Percentiles rank a stretch among this genome's conserved stretches.
Conservation (phyloP, 2,329 filamentous ascomycete genomes). For the Passalora sequoiae region DNA sequence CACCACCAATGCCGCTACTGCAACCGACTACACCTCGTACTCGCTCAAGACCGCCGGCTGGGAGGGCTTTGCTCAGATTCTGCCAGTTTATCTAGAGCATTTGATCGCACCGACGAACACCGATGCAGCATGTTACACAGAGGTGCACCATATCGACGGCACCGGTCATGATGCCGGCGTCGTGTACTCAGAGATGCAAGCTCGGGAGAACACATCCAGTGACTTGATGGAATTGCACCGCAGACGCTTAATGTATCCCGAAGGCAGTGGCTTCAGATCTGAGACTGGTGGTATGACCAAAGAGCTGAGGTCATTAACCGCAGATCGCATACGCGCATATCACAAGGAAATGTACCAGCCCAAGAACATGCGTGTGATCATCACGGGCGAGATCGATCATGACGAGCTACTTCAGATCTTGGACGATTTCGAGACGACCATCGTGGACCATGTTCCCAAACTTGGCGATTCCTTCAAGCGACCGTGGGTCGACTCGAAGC, state of each 20-base stretch:
- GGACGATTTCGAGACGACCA: slow-evolving; percentile 81
- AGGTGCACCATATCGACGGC: slow-evolving; percentile 93
- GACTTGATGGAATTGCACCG: slow-evolving; percentile 85
- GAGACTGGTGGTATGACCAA: slow-evolving; percentile 99
- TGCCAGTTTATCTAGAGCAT: slow-evolving; percentile 94
- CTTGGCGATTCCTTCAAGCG: slow-evolving; percentile 71
- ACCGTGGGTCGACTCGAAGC: slow-evolving; percentile 86
- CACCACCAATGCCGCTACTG: slow-evolving; percentile 93
- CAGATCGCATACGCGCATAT: slow-evolving; percentile 87
- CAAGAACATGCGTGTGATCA: slow-evolving; percentile 83
- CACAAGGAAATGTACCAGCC: slow-evolving; percentile 98
- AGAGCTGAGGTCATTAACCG: slow-evolving; percentile 75
- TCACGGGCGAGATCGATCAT: slow-evolving; percentile 90
- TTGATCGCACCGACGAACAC: slow-evolving; percentile 86
- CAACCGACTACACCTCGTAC: slow-evolving; percentile 93
- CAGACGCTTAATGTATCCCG: slow-evolving; percentile 75
- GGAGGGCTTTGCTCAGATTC: slow-evolving; percentile 91
- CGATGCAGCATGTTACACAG: slow-evolving; percentile 87
- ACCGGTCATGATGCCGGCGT: slow-evolving; percentile 81
- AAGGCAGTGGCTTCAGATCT: slow-evolving; percentile 87
- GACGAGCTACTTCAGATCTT: slow-evolving; percentile 72
- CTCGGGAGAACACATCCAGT: slow-evolving; percentile 73
- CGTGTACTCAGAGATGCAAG: slow-evolving; percentile 99
- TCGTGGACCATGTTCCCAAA: slow-evolving; percentile 74
- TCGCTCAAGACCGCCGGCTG: slow-evolving; percentile 92